Evolutionary conservation across 2,329 filamentous ascomycete species (phyloP).

Genomic region (Lachnellula willkommii): DNA sequence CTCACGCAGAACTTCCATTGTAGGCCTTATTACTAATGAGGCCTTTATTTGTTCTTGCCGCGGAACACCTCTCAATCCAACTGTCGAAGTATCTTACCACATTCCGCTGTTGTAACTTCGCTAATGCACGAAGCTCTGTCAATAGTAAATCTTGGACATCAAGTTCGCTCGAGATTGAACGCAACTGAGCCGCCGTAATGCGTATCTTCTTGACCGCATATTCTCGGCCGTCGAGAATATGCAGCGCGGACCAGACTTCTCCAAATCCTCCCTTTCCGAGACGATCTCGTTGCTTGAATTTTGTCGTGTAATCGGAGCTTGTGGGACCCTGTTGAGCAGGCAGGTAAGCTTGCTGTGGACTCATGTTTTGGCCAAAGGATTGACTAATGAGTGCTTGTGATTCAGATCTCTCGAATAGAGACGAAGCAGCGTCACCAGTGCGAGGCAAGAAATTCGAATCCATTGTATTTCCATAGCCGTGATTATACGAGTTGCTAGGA

Average conservation of each 20-base stretch:
- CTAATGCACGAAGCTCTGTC: constrained; percentile 49
- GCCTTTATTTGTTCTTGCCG: background rate
- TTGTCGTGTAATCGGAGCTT: constrained; percentile 30
- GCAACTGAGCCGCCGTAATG: constrained; percentile 36
- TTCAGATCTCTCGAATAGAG: constrained; percentile 8
- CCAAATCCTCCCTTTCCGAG: constrained; percentile 63
- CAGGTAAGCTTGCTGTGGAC: background rate
- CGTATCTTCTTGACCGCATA: constrained; percentile 65
- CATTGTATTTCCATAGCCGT: background rate
- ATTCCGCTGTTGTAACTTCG: constrained; percentile 58
- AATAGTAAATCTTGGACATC: constrained; percentile 33
- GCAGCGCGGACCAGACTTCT: constrained; percentile 55
- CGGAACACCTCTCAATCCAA: constrained; percentile 51
- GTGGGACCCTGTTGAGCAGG: background rate
- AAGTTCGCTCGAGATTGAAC: constrained; percentile 37
- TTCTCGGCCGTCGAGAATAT: constrained; percentile 54
- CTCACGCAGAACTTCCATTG: background rate
- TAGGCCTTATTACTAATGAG: background rate
- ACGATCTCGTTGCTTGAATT: constrained; percentile 47
- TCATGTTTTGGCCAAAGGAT: background rate
- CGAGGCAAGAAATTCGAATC: constrained; percentile 1
- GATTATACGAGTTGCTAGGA: background rate
- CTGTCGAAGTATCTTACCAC: constrained; percentile 61
- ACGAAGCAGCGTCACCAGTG: background rate
- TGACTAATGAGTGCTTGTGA: constrained; percentile 5